phyloP scores from a whole-genome alignment of 108 stramenopile species.

The Aureococcus anophagefferens region DNA sequence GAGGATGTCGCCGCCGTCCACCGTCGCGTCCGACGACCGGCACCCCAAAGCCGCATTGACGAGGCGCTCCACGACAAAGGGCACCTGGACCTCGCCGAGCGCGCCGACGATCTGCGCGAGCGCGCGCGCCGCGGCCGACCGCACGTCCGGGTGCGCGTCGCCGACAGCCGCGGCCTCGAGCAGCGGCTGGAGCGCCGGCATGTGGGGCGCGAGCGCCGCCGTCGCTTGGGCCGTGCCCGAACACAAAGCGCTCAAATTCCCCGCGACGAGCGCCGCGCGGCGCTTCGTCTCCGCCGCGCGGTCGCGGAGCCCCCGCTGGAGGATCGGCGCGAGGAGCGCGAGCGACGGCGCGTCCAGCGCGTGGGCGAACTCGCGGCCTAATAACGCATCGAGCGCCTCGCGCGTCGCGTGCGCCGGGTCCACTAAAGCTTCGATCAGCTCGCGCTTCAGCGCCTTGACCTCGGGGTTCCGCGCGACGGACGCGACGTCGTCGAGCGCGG shows the following conservation, averaged over 20 bases:
- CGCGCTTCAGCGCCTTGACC: conserved; percentile 61
- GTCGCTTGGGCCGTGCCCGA: conserved; percentile 5
- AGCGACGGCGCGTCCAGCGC: conserved; percentile 96
- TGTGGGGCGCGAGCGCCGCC: conserved; percentile 85
- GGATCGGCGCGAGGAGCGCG: conserved; percentile 89
- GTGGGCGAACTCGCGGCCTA: conserved; percentile 86
- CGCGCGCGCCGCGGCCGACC: conserved; percentile 39
- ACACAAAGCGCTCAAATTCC: conserved; percentile 37
- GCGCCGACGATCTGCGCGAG: conserved; percentile 36
- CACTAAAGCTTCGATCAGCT: conserved; percentile 75
- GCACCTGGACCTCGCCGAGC: conserved; percentile 28
- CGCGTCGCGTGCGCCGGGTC: conserved; percentile 72
- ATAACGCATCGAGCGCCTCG: conserved; percentile 65
- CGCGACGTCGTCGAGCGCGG: conserved; percentile 86
- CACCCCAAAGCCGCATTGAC: conserved; percentile 27
- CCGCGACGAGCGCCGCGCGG: conserved; percentile 45
- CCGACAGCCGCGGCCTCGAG: conserved; percentile 71
- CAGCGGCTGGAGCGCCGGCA: conserved; percentile 84
- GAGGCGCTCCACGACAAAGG: conserved; percentile 29
- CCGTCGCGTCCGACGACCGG: neutral
- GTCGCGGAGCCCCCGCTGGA: conserved; percentile 88
- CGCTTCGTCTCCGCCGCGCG: conserved; percentile 59
- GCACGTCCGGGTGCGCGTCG: conserved; percentile 80
- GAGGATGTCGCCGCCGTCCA: conserved; percentile 1
- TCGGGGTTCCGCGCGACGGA: conserved; percentile 94